Evolutionary conservation across 495 filamentous ascomycete species (phyloP).

Genomic region (Aspergillus sclerotioniger): DNA sequence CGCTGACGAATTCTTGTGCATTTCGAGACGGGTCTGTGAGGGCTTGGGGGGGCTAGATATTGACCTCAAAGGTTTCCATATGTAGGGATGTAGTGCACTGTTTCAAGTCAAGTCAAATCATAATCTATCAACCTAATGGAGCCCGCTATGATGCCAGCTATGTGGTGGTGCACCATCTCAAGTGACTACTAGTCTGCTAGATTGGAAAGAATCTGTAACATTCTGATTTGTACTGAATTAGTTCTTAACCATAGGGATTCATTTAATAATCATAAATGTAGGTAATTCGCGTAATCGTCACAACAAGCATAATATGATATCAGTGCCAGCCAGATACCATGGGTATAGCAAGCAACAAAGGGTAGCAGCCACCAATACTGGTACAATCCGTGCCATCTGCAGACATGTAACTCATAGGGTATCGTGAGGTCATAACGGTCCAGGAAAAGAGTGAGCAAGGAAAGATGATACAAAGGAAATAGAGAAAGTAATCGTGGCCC

Average conservation of each 20-base stretch:
- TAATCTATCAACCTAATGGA: no score
- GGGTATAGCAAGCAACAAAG: conserved; percentile 3
- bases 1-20: no score
- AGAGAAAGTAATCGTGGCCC: neutral
- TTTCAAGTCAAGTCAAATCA: no score
- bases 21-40: no score
- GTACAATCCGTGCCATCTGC: conserved; percentile 9
- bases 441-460: neutral
- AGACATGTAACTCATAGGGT: conserved; percentile 19
- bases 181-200: no score
- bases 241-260: no score
- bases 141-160: no score
- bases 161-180: no score
- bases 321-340: conserved; percentile 8
- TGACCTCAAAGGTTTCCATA: no score
- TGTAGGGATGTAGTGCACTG: no score
- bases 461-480: neutral
- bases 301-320: neutral
- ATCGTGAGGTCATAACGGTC: conserved; percentile 17
- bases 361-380: conserved; percentile 2
- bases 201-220: neutral
- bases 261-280: neutral
- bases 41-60: no score
- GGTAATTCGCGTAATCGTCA: neutral
- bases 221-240: no score